Percentiles rank a stretch among this genome's conserved stretches.
Conservation (phyloP, 345 rosid genomes). For the Dimocarpus longan region DNA sequence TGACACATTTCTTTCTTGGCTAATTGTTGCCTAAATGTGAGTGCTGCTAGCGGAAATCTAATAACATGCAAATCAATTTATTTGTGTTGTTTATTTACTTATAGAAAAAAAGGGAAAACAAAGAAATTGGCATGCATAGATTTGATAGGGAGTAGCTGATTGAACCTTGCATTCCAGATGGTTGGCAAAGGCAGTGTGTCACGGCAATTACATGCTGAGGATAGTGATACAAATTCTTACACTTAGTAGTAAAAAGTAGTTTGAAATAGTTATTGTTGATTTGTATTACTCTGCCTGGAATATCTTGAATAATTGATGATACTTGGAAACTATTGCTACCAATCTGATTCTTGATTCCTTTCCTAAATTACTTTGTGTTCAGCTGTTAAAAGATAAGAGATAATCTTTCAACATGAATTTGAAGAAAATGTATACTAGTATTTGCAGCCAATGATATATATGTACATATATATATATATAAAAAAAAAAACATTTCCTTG, state of each 20-base stretch:
- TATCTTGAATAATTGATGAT: neutral
- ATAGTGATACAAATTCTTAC: neutral
- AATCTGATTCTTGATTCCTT: neutral
- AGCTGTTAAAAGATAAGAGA: neutral
- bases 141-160: neutral
- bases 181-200: neutral
- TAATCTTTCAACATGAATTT: neutral
- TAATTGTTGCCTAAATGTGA: neutral
- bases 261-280: too few species aligned
- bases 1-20: neutral
- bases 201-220: neutral
- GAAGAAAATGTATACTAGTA: conserved; percentile 5
- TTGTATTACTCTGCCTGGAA: neutral
- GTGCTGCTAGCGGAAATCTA: neutral
- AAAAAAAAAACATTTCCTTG: neutral
- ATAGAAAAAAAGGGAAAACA: neutral
- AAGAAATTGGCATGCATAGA: neutral
- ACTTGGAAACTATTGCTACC: neutral
- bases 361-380: neutral
- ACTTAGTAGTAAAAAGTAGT: neutral
- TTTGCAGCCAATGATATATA: neutral
- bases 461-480: too few species aligned
- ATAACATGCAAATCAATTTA: neutral
- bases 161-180: neutral
- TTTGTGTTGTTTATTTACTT: neutral